A percentile compares a stretch with the other conserved stretches of the same genome.
phyloP scores from a whole-genome alignment of 495 filamentous ascomycete genomes.

The Neurospora africana region DNA sequence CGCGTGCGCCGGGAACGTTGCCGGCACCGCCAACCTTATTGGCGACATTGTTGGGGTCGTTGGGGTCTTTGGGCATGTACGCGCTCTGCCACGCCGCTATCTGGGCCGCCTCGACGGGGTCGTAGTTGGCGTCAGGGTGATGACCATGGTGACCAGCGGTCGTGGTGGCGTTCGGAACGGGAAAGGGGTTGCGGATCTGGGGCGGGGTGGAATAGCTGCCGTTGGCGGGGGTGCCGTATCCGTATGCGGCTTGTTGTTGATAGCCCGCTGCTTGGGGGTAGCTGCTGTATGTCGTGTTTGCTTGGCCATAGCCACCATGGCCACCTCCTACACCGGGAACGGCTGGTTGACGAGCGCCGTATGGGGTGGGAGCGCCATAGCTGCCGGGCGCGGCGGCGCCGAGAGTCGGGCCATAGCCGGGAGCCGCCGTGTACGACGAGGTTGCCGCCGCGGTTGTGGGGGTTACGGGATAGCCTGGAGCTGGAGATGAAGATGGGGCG shows the following conservation, averaged over 20 bases:
- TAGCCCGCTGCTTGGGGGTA: conserved; percentile 35
- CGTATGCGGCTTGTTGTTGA: conserved; percentile 32
- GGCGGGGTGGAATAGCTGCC: conserved; percentile 47
- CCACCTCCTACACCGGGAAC: conserved; percentile 19
- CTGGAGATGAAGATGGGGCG: conserved; percentile 2
- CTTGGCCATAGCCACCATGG: conserved; percentile 23
- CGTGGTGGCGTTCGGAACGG: conserved; percentile 44
- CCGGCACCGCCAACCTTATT: conserved; percentile 16
- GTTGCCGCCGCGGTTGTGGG: conserved; percentile 8
- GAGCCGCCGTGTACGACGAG: conserved; percentile 11
- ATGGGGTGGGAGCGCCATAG: conserved; percentile 28
- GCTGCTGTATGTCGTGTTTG: conserved; percentile 26
- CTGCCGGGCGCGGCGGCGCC: conserved; percentile 21
- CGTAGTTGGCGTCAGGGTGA: conserved; percentile 29
- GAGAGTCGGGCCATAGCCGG: conserved; percentile 15
- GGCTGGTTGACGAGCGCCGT: conserved; percentile 23
- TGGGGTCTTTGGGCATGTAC: conserved; percentile 53
- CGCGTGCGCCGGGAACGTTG: conserved; percentile 5
- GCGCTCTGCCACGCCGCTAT: conserved; percentile 96
- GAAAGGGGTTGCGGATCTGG: conserved; percentile 81
- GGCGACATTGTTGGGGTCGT: conserved; percentile 15
- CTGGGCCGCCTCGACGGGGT: conserved; percentile 83
- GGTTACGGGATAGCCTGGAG: conserved; percentile 18
- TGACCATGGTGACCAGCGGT: conserved; percentile 7
- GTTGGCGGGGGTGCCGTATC: conserved; percentile 10